Base-by-base conservation (phyloP, 345 rosid genomes). In the Arabidopsis suecica region DNA sequence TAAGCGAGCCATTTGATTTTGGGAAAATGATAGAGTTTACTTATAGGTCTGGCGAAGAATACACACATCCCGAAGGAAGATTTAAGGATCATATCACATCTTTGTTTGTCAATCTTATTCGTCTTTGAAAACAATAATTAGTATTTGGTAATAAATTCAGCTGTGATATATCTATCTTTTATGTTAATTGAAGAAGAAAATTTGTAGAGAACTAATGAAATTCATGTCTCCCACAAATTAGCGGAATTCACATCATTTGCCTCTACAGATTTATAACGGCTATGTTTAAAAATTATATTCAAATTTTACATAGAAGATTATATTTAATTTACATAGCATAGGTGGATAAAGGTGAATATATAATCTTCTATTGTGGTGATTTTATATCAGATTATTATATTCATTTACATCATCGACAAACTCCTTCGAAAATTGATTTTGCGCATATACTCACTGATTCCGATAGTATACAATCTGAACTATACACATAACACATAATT, bases 21-120 rank as follows among this genome's bases (percentile, higher is more conserved):
- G 55, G 50, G 0, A 56, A 41, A 5, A 40, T 41, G 30, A 7
- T 25, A 22, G 28, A 25, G 6, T 20, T 41, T 1, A 9, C 25
- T 38, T 69, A 69, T 20, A 55, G 55, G 41, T 1, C 2, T 1
- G 74, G 53, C 0, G 73, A 69, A 22, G 71, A 50, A 53, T 67
- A 18, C 25, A 51, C 71, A 16, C 30, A 23, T 59, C 40, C 12
- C 9, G 34, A 22, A 18, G 63, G 59, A 20, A 58, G 14, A 9
- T 23, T 56, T 41, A 56, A 55, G 54, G 54, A 67, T 3, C 30
- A 34, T 36, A 67, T 67, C 47, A 37, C 34, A 44, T 37, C 49
- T 51, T 36, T 51, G 45, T 66, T 66, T 9, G 18, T 66, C 14
- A 5, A 66, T 34, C 6, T 50, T 7, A 66, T 36, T 20, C 16